Conservation (phyloP, 257 asterid species). For the Salvia rosmarinus region DNA sequence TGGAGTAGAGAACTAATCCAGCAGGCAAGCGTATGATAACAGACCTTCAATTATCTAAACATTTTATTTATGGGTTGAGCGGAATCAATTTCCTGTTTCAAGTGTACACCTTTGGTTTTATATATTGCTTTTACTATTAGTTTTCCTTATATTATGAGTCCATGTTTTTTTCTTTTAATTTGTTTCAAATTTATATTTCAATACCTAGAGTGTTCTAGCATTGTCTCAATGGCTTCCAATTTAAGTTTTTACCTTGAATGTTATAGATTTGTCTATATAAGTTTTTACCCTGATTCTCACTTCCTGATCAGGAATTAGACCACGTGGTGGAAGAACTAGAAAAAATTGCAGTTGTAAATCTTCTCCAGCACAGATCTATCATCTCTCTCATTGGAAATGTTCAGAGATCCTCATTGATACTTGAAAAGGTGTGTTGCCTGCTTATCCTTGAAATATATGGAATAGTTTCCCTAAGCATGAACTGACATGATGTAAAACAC, state of each 20-base stretch:
- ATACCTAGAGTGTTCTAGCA: not conserved
- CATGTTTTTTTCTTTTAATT: constrained; percentile 5
- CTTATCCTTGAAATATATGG: not conserved
- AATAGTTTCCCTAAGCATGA: not conserved
- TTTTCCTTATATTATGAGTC: not conserved
- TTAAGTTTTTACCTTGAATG: constrained; percentile 1
- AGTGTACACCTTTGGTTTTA: not conserved
- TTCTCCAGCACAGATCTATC: constrained; percentile 39
- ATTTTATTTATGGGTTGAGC: constrained; percentile 11
- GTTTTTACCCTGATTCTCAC: not conserved
- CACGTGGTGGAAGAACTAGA: constrained; percentile 39
- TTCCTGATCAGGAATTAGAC: constrained; percentile 34
- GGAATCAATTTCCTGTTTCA: constrained; percentile 20
- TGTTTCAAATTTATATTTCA: not conserved
- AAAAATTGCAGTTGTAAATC: constrained; percentile 38
- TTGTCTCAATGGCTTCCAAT: not conserved
- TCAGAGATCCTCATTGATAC: constrained; percentile 37
- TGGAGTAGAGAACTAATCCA: constrained; percentile 95
- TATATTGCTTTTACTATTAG: not conserved
- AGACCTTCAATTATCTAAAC: constrained; percentile 30
- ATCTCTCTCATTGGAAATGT: constrained; percentile 39
- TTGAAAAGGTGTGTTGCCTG: constrained; percentile 29
- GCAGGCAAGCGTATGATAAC: constrained; percentile 75
- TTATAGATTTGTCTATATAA: not conserved
- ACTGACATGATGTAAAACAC: not conserved